These are phyloP conservation scores for Colletotrichum sp. DNA, from an alignment of 2,329 filamentous ascomycete genomes.

Conservation along the genomic window DNA sequence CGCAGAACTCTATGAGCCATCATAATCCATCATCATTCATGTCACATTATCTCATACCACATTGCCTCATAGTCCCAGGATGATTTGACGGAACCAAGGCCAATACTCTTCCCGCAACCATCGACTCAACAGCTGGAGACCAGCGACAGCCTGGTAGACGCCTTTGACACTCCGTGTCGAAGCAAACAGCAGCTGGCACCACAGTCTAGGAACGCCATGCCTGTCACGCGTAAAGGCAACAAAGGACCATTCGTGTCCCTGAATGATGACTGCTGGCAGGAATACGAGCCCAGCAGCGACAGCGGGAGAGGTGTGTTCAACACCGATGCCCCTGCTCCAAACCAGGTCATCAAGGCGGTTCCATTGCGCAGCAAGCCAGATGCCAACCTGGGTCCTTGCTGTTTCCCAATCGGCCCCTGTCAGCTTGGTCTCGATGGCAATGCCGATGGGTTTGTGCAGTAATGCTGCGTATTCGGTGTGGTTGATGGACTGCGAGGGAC, in stretches of 20 bases:
- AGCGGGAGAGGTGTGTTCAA: background rate
- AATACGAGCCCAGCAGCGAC: background rate
- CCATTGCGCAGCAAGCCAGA: background rate
- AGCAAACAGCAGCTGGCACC: background rate
- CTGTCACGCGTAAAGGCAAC: background rate
- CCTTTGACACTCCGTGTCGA: background rate
- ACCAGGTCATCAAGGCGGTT: background rate
- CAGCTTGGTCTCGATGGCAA: background rate
- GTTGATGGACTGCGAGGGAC: background rate
- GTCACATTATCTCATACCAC: background rate
- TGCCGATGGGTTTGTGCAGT: background rate
- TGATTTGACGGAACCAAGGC: background rate
- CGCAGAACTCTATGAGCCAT: background rate
- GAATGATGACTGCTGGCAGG: background rate
- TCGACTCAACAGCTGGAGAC: background rate
- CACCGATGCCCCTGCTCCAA: background rate
- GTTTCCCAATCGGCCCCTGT: background rate
- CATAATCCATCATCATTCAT: background rate
- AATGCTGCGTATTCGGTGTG: background rate
- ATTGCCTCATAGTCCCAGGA: background rate
- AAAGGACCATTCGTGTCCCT: background rate
- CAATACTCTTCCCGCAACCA: background rate
- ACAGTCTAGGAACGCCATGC: background rate
- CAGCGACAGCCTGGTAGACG: background rate
- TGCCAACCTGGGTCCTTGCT: background rate